Evolutionary conservation across 352 stramenopile genomes (phyloP), one percentile per base, ranked within the genome.

Genomic region (Phytopythium boreale): DNA sequence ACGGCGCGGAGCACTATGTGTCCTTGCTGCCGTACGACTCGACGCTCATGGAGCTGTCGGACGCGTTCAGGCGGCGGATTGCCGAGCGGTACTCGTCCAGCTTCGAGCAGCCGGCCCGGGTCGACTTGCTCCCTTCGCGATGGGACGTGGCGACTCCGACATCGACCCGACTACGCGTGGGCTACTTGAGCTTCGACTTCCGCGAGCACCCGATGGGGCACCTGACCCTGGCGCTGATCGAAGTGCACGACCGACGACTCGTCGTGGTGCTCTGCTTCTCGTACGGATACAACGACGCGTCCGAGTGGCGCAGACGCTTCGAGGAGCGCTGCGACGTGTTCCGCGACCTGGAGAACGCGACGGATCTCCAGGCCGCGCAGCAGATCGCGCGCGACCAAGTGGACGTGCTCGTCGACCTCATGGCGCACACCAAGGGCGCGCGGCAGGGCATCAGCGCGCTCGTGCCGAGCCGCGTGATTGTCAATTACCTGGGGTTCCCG

Each of bases 161-260:
- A 2, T n/a, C 20, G 1, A 60, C 62, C 2, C 63, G 87, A 72
- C 63, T 92, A n/a, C 70, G 80, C 17, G 64, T 97, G 0, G 93
- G 90, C 14, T 95, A 98, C 60, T 39, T 97, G 22, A 95, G 88
- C 63, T 94, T 81, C 44, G 88, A 98, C 74, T 96, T 98, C 59
- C 81, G 87, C 1, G 94, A 98, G 64, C 92, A 98, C 62, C 89
- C 93, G 10, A 98, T 98, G 91, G 93, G 89, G 2, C 89, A 97
- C 44, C 73, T 98, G 24, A 97, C 87, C 19, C 59, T 90, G 3
- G 90, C 92, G 2, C 63, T 98, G 7, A 63, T 98, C 12, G 80
- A 95, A 24, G 64, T 84, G 12, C 92, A 98, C 63, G 56, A 94
- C 43, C 37, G 52, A n/a, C 34, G 37, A 2, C 41, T 47, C 20